These are phyloP conservation scores for Pezicula neosporulosa DNA, from an alignment of 2,329 filamentous ascomycete genomes.

Conservation along the genomic window DNA sequence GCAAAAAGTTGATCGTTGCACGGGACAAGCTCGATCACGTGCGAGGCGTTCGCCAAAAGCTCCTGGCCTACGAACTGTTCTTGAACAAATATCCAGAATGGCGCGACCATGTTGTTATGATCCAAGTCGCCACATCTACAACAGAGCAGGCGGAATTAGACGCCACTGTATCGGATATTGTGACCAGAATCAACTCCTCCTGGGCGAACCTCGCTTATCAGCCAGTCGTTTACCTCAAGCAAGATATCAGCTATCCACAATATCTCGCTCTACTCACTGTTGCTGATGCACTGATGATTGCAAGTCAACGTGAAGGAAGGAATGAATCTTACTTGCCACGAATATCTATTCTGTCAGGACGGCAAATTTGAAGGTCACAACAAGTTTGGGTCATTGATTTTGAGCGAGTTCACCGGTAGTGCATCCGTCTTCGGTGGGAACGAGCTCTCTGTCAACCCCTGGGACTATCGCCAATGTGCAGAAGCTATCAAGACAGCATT, in stretches of 20 bases:
- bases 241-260: slow-evolving; percentile 89
- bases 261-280: slow-evolving; percentile 89
- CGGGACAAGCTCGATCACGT: slow-evolving; percentile 93
- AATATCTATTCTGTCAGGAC: slow-evolving; percentile 92
- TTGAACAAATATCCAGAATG: slow-evolving; percentile 87
- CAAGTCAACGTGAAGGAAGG: slow-evolving; percentile 94
- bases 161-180: slow-evolving; percentile 86
- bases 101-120: slow-evolving; percentile 62
- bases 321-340: slow-evolving; percentile 95
- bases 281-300: slow-evolving; percentile 90
- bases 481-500: slow-evolving; percentile 81
- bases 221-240: slow-evolving; percentile 88
- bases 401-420: slow-evolving; percentile 94
- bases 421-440: slow-evolving; percentile 78
- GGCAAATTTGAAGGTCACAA: slow-evolving; percentile 66
- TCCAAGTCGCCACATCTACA: slow-evolving; percentile 89
- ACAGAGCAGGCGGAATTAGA: slow-evolving; percentile 86
- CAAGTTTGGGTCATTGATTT: slow-evolving; percentile 83
- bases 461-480: slow-evolving; percentile 88
- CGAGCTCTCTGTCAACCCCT: slow-evolving; percentile 86
- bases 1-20: slow-evolving; percentile 87
- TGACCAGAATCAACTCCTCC: slow-evolving; percentile 87
- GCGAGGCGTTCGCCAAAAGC: slow-evolving; percentile 88
- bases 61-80: slow-evolving; percentile 83
- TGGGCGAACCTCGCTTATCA: slow-evolving; percentile 91